These are phyloP conservation scores for Circinella umbellata DNA, from an alignment of 371 early-diverging fungal genomes.

Conservation along the genomic window DNA sequence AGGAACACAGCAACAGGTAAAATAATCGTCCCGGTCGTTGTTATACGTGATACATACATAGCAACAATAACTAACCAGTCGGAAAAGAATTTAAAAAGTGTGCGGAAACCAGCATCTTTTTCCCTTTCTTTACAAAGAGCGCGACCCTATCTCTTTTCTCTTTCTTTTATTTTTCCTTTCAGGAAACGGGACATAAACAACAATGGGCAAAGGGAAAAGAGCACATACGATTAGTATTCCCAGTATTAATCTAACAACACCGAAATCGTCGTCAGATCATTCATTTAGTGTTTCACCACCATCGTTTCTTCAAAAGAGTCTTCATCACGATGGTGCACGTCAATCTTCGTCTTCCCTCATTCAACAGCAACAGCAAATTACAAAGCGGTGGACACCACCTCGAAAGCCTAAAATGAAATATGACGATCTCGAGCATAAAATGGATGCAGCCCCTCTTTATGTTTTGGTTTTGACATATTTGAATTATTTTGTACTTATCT, in stretches of 20 bases:
- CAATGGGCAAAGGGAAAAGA: constrained; percentile 41
- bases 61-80: no score
- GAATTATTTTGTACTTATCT: constrained; percentile 89
- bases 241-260: constrained; percentile 10
- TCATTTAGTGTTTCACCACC: constrained; percentile 17
- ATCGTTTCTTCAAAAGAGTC: constrained; percentile 5
- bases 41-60: no score
- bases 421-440: constrained; percentile 30
- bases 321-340: constrained; percentile 1
- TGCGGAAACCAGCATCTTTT: no score
- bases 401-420: constrained; percentile 8
- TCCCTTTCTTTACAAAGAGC: neutral
- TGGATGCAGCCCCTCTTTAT: constrained; percentile 69
- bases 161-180: neutral
- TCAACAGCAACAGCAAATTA: neutral
- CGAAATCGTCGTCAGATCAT: constrained; percentile 10
- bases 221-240: constrained; percentile 31
- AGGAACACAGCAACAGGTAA: no score
- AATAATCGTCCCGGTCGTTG: no score
- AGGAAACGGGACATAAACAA: neutral
- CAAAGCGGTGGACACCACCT: constrained; percentile 15
- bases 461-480: constrained; percentile 93
- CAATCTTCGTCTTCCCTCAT: constrained; percentile 4
- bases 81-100: no score
- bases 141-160: neutral